Conservation (phyloP, 2,329 filamentous ascomycete genomes). For the Zalaria sp. region DNA sequence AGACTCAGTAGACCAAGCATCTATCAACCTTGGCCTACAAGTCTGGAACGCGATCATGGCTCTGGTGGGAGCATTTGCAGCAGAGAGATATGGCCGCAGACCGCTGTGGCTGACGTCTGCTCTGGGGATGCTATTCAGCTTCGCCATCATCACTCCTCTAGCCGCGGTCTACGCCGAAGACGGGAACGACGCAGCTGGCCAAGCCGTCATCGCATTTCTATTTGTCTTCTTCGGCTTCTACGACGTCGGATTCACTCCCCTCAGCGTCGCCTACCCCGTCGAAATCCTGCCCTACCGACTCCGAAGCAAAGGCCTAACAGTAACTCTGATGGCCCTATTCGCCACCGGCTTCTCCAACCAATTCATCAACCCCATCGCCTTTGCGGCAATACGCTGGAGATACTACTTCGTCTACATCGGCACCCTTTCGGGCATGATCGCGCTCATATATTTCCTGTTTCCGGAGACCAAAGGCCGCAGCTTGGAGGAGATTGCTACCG, state of each 20-base stretch:
- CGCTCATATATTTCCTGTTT: conserved; percentile 14
- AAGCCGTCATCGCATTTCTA: conserved; percentile 27
- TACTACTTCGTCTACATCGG: conserved; percentile 30
- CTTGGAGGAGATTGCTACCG: conserved; percentile 27
- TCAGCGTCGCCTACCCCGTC: conserved; percentile 18
- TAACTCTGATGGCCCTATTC: conserved; percentile 9
- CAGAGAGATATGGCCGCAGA: conserved; percentile 29
- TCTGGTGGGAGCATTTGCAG: conserved; percentile 21
- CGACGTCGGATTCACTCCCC: conserved; percentile 23
- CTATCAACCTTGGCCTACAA: conserved; percentile 25
- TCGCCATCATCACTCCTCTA: conserved; percentile 28
- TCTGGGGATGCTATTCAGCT: conserved; percentile 29
- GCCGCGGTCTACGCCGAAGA: conserved; percentile 21
- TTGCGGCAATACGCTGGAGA: conserved; percentile 25
- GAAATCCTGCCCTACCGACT: conserved; percentile 21
- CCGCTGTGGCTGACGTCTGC: conserved; percentile 28
- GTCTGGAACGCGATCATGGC: conserved; percentile 25
- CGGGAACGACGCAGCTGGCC: conserved; percentile 17
- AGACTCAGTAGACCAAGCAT: conserved; percentile 17
- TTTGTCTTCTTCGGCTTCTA: conserved; percentile 29
- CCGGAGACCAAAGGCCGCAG: conserved; percentile 7
- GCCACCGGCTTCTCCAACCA: conserved; percentile 8
- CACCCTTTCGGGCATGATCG: conserved; percentile 12
- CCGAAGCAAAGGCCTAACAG: conserved; percentile 12
- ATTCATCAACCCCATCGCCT: conserved; percentile 27